Evolutionary conservation across 805 yeast species (phyloP).

Genomic region (Nakazawaea sp.): DNA sequence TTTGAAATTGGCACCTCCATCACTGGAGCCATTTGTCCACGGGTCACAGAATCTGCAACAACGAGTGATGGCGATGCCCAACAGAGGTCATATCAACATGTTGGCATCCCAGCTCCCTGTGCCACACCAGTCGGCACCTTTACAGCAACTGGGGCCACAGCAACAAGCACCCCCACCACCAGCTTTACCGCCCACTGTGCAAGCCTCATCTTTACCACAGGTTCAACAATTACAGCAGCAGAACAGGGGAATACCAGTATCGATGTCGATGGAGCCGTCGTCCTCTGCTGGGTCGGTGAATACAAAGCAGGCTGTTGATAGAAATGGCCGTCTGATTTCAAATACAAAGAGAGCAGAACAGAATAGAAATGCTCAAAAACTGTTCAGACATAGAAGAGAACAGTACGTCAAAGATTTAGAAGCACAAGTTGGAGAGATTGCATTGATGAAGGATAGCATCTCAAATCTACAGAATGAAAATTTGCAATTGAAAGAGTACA

Average conservation of each 20-base stretch:
- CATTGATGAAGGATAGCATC: conserved; percentile 55
- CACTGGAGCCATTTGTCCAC: no score
- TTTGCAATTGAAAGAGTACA: conserved; percentile 64
- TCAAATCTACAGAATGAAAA: conserved; percentile 67
- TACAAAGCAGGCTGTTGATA: conserved; percentile 10
- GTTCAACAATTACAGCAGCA: conserved; percentile 5
- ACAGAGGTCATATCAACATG: background rate
- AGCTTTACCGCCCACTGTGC: conserved; percentile 1
- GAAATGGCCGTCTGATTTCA: conserved; percentile 37
- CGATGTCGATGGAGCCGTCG: conserved; percentile 8
- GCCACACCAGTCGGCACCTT: background rate
- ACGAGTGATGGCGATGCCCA: background rate
- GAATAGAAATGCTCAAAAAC: conserved; percentile 87
- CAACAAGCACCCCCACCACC: no score
- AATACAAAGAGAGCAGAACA: conserved; percentile 85
- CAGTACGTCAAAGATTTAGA: conserved; percentile 77
- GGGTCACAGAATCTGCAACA: background rate
- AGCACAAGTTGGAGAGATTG: conserved; percentile 55
- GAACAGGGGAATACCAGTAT: conserved; percentile 8
- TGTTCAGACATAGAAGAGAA: conserved; percentile 82
- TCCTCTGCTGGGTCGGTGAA: background rate
- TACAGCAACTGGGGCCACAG: conserved; percentile 7
- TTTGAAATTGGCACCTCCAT: conserved; percentile 1
- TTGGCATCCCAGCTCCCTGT: background rate
- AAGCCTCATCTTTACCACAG: background rate